Percentiles rank a stretch among this genome's conserved stretches.
Conservation (phyloP, 192 early-diverging fungal genomes). For the Dispira parvispora region DNA sequence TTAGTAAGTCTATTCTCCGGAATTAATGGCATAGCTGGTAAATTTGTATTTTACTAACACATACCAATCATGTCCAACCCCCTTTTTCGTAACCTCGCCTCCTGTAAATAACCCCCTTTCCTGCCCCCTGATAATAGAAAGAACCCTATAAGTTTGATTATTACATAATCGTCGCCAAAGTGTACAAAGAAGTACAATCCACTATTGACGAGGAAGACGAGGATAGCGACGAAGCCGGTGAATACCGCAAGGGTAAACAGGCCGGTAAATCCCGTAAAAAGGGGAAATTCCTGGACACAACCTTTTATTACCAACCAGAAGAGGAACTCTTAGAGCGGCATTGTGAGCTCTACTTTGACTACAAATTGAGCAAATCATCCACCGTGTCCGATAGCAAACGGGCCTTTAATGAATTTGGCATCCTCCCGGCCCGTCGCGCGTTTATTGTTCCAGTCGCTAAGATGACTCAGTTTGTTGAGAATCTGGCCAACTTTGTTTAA, state of each 20-base stretch:
- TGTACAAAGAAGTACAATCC: constrained; percentile 61
- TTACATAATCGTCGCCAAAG: constrained; percentile 61
- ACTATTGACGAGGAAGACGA: constrained; percentile 37
- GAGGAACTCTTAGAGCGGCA: constrained; percentile 79
- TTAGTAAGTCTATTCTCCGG: background rate
- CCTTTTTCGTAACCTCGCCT: background rate
- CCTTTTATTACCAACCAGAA: constrained; percentile 76
- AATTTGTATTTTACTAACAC: background rate
- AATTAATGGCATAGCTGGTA: background rate
- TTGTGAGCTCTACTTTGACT: constrained; percentile 63
- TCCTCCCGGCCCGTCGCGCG: constrained; percentile 50
- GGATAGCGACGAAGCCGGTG: constrained; percentile 14
- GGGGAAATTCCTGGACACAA: constrained; percentile 12
- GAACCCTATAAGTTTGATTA: constrained; percentile 68
- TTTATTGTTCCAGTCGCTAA: constrained; percentile 19
- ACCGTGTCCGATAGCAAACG: constrained; percentile 56
- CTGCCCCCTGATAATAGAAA: constrained; percentile 24
- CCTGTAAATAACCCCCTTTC: background rate
- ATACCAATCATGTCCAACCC: background rate
- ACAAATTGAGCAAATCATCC: constrained; percentile 51
- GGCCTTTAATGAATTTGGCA: constrained; percentile 71
- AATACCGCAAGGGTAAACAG: constrained; percentile 17
- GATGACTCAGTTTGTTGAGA: background rate
- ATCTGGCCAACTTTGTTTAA: background rate
- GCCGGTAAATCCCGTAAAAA: constrained; percentile 25